phyloP scores from a whole-genome alignment of 2,329 filamentous ascomycete species.

The Penicillium crustosum region DNA sequence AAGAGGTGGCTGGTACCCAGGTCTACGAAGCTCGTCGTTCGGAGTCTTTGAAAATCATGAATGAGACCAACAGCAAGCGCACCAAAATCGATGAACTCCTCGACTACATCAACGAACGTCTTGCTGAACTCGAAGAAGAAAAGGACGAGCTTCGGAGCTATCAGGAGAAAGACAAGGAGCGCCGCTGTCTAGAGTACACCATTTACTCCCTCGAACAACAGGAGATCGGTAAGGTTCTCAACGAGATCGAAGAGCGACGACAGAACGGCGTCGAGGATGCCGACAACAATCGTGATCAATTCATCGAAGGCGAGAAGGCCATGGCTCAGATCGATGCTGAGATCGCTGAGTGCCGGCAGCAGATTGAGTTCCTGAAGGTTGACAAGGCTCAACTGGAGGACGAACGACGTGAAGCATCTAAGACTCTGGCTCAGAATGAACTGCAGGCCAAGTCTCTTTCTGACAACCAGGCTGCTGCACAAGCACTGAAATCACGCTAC shows the following conservation, averaged over 20 bases:
- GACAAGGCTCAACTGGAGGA: conserved; percentile 87
- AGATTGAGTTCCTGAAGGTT: conserved; percentile 79
- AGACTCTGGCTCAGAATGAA: conserved; percentile 79
- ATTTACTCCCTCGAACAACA: conserved; percentile 88
- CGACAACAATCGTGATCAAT: conserved; percentile 74
- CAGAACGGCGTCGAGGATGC: conserved; percentile 81
- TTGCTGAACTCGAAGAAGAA: conserved; percentile 89
- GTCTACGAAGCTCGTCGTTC: conserved; percentile 90
- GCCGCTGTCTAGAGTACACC: conserved; percentile 89
- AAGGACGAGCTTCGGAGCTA: conserved; percentile 93
- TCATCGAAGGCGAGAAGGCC: conserved; percentile 75
- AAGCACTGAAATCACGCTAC: conserved; percentile 70
- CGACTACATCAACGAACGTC: conserved; percentile 84
- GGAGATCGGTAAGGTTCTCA: conserved; percentile 72
- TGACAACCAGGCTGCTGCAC: conserved; percentile 77
- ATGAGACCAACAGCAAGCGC: conserved; percentile 91
- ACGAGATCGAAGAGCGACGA: conserved; percentile 77
- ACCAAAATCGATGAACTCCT: conserved; percentile 91
- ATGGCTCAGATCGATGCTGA: conserved; percentile 74
- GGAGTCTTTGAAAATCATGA: conserved; percentile 95
- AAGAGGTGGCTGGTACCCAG: conserved; percentile 97
- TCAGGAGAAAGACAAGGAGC: conserved; percentile 91
- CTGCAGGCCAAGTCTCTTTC: conserved; percentile 76
- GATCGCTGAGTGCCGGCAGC: conserved; percentile 75
- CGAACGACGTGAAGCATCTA: conserved; percentile 79